Evolutionary conservation across 2,329 filamentous ascomycete genomes (phyloP), one percentile per base, ranked within the genome.

Genomic region (Trichoderma guizhouense): DNA sequence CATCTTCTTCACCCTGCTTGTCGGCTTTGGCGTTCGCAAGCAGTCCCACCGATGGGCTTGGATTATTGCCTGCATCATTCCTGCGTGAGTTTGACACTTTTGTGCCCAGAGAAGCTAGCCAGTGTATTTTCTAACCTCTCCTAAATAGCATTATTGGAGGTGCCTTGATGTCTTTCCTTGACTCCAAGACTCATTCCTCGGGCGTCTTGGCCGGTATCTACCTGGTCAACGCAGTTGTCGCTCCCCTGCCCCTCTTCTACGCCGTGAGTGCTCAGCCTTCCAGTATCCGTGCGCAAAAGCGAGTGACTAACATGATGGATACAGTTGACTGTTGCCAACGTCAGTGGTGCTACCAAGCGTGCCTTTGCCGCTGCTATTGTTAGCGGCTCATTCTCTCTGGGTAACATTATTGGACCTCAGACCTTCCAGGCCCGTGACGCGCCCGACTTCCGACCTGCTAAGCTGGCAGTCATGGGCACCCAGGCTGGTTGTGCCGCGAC

Each of bases 341-440:
- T 87, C 60, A 84, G 83, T 6, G 86, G 86, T 6, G 82, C 83
- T 26, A 88, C 86, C 5, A 88, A 88, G 79, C 83, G 86, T 30
- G 83, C 85, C 12, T 85, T 86, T 65, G 85, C 85, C 3, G 82
- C 83, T 11, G 84, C 85, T 21, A 77, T 86, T 65, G 81, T 88
- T 74, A 84, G 83, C 63, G 84, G 84, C 30, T 83, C 83, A 21
- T 88, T 87, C 76, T 85, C 85, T 0, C 77, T 87, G 5, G 86
- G 86, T 18, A 89, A 87, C 76, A 86, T 88, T 70, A 88, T 89
- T 73, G 86, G 87, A 0, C 87, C 87, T 0, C 85, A 88, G 76
- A 88, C 86, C 3, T 88, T 89, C 79, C 85, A 85, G 74, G 81
- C 81, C 3, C 80, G 80, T 53, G 86, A 89, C 72, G 85, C 83